Conservation (phyloP, 169 alveolate species). For the Cryptosporidium bovis region DNA sequence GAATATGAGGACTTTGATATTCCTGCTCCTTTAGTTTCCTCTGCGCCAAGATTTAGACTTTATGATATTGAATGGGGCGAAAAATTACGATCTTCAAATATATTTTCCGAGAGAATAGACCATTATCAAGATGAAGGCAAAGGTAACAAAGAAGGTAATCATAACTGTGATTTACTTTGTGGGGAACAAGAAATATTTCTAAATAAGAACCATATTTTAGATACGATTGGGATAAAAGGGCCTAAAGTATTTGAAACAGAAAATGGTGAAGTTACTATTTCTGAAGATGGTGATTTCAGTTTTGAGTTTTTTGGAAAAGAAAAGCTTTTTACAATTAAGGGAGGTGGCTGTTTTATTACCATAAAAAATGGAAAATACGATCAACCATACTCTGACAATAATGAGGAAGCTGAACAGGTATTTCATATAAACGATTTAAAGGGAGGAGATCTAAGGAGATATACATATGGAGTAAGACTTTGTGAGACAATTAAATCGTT, state of each 20-base stretch:
- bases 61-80: conserved; percentile 69
- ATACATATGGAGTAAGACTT: conserved; percentile 25
- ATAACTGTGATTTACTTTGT: not conserved
- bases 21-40: conserved; percentile 25
- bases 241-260: conserved; percentile 29
- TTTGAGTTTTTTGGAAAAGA: conserved; percentile 28
- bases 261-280: conserved; percentile 29
- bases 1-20: conserved; percentile 3
- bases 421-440: conserved; percentile 42
- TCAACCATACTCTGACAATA: not conserved
- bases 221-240: conserved; percentile 65
- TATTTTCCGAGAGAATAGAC: not conserved
- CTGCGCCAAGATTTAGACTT: conserved; percentile 52
- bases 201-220: conserved; percentile 5
- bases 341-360: conserved; percentile 61
- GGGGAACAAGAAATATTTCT: not conserved
- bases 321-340: conserved; percentile 32
- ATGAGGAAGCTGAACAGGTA: not conserved
- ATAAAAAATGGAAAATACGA: not conserved
- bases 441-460: conserved; percentile 21
- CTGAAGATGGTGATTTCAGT: conserved; percentile 64
- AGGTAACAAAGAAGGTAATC: not conserved
- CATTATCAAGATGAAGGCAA: not conserved
- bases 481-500: conserved; percentile 51
- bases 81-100: not conserved